Conservation (phyloP, 2,329 filamentous ascomycete species). For the Lecanicillium sp. region DNA sequence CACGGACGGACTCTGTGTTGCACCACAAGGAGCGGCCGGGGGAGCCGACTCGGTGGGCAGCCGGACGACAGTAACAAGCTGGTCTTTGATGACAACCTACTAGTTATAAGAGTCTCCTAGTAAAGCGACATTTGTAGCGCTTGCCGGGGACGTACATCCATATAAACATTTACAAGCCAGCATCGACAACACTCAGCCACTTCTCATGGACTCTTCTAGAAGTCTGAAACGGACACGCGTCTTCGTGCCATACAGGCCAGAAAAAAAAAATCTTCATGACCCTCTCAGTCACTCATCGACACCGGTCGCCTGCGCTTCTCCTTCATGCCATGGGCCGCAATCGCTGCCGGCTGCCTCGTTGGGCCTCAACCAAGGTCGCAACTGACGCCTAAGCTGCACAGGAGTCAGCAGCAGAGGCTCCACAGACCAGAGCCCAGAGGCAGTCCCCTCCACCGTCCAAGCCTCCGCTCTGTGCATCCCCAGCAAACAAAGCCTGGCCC, state of each 20-base stretch:
- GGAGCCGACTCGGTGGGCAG: no score
- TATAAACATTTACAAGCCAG: background rate
- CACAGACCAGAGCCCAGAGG: background rate
- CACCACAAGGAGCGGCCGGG: no score
- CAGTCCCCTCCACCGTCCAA: no score
- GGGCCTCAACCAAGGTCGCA: slow-evolving; percentile 9
- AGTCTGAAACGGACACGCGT: no score
- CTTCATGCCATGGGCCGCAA: background rate
- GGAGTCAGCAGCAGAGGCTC: background rate
- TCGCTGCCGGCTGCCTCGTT: slow-evolving; percentile 5
- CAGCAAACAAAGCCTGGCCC: background rate
- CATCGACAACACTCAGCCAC: background rate
- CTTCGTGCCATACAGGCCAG: no score
- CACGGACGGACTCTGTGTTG: no score
- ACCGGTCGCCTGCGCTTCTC: no score
- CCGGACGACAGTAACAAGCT: background rate
- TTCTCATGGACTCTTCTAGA: slow-evolving; percentile 6
- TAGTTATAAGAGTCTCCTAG: no score
- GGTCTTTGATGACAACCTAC: background rate
- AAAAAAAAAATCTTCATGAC: no score
- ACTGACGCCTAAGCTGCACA: slow-evolving; percentile 4
- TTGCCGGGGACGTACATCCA: background rate
- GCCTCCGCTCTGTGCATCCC: background rate
- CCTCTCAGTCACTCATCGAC: no score
- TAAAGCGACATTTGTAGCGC: background rate